A percentile compares a stretch with the other conserved stretches of the same genome.
phyloP scores from a whole-genome alignment of 148 eudicot genomes.

The Suaeda aralocaspica region DNA sequence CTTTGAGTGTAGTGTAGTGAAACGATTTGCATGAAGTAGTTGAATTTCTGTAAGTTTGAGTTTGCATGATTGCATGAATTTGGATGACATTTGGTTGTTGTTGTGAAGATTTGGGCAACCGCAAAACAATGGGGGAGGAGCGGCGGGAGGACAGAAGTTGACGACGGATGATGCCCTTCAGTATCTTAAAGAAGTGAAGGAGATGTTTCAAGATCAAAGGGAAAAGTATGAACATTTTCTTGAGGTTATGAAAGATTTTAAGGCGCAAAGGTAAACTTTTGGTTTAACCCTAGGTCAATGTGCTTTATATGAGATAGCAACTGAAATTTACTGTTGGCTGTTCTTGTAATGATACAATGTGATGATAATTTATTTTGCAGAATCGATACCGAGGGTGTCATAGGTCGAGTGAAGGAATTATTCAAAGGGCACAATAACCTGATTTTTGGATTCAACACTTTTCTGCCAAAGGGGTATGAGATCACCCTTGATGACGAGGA shows the following conservation, averaged over 20 bases:
- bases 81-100: slow-evolving; percentile 19
- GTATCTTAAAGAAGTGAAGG: slow-evolving; percentile 94
- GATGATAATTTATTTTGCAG: slow-evolving; percentile 37
- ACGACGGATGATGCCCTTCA: slow-evolving; percentile 90
- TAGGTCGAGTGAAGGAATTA: slow-evolving; percentile 82
- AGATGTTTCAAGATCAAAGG: slow-evolving; percentile 83
- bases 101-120: slow-evolving; percentile 59
- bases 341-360: not conserved
- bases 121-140: slow-evolving; percentile 46
- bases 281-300: slow-evolving; percentile 1
- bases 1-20: slow-evolving; percentile 5
- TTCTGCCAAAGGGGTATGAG: slow-evolving; percentile 96
- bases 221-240: slow-evolving; percentile 93
- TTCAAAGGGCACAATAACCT: slow-evolving; percentile 90
- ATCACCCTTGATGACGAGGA: slow-evolving; percentile 76
- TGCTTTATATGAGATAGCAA: not conserved
- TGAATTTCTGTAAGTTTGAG: not conserved
- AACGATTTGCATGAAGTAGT: not conserved
- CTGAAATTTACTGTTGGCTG: not conserved
- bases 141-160: slow-evolving; percentile 53
- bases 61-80: slow-evolving; percentile 9
- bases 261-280: slow-evolving; percentile 70
- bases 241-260: slow-evolving; percentile 97
- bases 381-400: slow-evolving; percentile 90
- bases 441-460: slow-evolving; percentile 89